A percentile compares a stretch with the other conserved stretches of the same genome.
Evolutionary conservation across 108 stramenopile species (phyloP).

Genomic region (Parietichytrium sp.): DNA sequence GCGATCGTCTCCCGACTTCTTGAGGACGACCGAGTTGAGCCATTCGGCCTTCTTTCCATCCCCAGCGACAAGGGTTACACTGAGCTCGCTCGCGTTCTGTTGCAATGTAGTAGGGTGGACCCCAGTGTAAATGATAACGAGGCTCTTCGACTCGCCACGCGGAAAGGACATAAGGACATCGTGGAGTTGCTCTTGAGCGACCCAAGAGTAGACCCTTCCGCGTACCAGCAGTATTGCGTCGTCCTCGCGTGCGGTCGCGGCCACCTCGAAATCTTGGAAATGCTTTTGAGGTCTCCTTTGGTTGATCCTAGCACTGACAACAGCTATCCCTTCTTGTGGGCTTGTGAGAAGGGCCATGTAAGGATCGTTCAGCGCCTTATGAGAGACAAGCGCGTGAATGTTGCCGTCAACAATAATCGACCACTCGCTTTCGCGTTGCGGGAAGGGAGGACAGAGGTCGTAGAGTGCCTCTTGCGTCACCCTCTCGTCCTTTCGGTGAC

Average conservation of each 20-base stretch:
- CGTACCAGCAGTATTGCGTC: neutral
- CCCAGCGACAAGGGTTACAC: too few species aligned
- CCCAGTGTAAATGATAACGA: neutral
- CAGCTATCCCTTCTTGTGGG: too few species aligned
- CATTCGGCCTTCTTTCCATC: too few species aligned
- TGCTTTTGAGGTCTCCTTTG: neutral
- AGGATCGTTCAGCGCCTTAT: neutral
- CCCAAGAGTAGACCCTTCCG: neutral
- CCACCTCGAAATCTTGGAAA: neutral
- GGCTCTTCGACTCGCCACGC: neutral
- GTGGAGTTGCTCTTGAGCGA: neutral
- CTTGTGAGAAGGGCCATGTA: slow-evolving; percentile 6
- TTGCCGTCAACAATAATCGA: neutral
- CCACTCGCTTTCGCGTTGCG: too few species aligned
- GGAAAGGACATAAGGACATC: neutral
- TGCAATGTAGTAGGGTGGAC: neutral
- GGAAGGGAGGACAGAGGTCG: too few species aligned
- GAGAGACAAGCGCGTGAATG: neutral
- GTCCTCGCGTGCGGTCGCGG: neutral
- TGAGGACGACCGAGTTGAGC: neutral
- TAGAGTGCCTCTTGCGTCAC: too few species aligned
- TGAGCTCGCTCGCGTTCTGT: neutral
- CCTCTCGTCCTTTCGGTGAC: too few species aligned
- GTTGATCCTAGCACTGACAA: too few species aligned
- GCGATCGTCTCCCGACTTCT: neutral